Evolutionary conservation across 108 stramenopile genomes (phyloP).

Genomic region (Nitzschia sp.): DNA sequence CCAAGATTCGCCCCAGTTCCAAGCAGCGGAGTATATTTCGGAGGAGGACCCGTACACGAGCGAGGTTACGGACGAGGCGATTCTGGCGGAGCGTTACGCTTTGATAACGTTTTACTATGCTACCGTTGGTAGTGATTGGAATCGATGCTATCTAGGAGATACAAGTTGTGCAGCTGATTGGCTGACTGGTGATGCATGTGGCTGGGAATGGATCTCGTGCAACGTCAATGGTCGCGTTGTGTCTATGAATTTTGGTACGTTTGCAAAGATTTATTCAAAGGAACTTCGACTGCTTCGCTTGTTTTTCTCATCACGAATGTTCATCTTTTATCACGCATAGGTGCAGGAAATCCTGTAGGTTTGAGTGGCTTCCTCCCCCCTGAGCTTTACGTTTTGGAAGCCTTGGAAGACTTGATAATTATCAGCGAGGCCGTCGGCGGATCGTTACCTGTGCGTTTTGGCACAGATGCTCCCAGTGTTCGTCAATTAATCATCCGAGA

Average conservation of each 20-base stretch:
- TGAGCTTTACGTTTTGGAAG: background rate
- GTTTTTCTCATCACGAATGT: conserved; percentile 4
- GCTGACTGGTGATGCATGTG: conserved; percentile 29
- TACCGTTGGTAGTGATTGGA: conserved; percentile 29
- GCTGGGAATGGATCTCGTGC: conserved; percentile 27
- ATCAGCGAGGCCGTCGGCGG: background rate
- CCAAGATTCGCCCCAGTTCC: conserved; percentile 27
- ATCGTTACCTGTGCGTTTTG: conserved; percentile 10
- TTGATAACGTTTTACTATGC: conserved; percentile 27
- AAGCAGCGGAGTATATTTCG: conserved; percentile 21
- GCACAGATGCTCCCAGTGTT: background rate
- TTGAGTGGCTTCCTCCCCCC: conserved; percentile 44
- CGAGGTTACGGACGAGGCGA: conserved; percentile 2
- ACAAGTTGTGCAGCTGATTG: conserved; percentile 19
- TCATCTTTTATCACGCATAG: conserved; percentile 28
- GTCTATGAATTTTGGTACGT: conserved; percentile 28
- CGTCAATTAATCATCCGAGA: conserved; percentile 1
- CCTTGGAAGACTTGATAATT: conserved; percentile 6
- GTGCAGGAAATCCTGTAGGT: conserved; percentile 15
- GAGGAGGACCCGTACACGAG: conserved; percentile 21
- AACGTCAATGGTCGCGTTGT: conserved; percentile 19
- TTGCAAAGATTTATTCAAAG: conserved; percentile 17
- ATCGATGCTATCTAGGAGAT: conserved; percentile 22
- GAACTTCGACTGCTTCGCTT: too few relatives aligned
- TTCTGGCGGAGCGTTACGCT: conserved; percentile 31